phyloP scores from a whole-genome alignment of 169 alveolate genomes.

The Eimeria tenella region DNA sequence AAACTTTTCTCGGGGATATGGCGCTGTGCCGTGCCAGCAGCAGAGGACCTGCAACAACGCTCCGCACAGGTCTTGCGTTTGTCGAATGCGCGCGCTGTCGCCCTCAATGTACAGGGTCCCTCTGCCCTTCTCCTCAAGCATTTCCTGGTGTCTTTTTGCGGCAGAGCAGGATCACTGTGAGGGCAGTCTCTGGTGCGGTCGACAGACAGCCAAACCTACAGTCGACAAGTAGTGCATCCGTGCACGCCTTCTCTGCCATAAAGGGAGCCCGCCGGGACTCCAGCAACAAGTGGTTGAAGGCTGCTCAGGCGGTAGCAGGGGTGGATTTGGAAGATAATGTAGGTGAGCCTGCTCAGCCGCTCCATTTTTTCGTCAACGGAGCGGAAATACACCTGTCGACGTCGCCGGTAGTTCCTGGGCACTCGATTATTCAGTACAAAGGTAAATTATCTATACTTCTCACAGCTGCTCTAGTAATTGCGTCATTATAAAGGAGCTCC shows the following conservation, averaged over 20 bases:
- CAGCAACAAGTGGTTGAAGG: conserved; percentile 49
- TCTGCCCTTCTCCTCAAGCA: not conserved
- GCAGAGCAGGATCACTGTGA: not conserved
- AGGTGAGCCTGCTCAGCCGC: conserved; percentile 2
- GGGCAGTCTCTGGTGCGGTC: not conserved
- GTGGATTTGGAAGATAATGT: not conserved
- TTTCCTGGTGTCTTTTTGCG: too few species aligned
- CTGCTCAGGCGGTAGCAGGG: conserved; percentile 59
- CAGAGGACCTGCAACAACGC: not conserved
- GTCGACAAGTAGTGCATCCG: not conserved
- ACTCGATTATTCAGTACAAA: conserved; percentile 40
- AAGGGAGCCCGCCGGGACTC: conserved; percentile 22
- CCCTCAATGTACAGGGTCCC: not conserved
- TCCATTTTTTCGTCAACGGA: conserved; percentile 39
- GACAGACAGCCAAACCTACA: not conserved
- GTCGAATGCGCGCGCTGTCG: not conserved
- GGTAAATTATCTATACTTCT: not conserved
- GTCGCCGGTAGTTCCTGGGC: conserved; percentile 58
- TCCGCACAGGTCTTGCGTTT: not conserved
- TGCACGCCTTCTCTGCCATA: conserved; percentile 27
- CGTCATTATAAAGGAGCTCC: too few species aligned
- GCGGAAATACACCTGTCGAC: conserved; percentile 50
- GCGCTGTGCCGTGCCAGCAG: not conserved
- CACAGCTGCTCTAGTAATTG: too few species aligned
- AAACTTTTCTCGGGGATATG: not conserved